Evolutionary conservation across 2,329 filamentous ascomycete species (phyloP).

Genomic region (Sarocladium oryzae): DNA sequence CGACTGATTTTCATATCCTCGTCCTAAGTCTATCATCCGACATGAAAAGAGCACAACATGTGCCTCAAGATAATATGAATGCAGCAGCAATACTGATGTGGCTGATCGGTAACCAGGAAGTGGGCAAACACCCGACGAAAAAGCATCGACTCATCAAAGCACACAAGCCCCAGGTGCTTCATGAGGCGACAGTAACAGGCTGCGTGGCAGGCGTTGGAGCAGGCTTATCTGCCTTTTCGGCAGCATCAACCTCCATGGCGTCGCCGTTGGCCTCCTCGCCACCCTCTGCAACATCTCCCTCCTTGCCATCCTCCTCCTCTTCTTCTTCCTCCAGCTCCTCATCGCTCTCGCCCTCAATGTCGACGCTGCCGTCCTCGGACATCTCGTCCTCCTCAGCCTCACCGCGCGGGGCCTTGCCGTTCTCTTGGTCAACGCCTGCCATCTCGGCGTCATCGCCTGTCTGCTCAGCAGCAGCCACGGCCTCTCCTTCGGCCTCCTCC

Average conservation of each 20-base stretch:
- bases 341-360: constrained; percentile 70
- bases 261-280: constrained; percentile 31
- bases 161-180: constrained; percentile 5
- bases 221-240: constrained; percentile 32
- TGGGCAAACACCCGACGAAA: not conserved
- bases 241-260: constrained; percentile 44
- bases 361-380: constrained; percentile 71
- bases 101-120: not conserved
- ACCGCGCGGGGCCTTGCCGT: constrained; percentile 27
- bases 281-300: constrained; percentile 28
- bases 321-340: constrained; percentile 66
- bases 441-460: constrained; percentile 67
- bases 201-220: constrained; percentile 23
- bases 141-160: not conserved
- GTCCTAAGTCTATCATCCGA: constrained; percentile 4
- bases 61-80: not conserved
- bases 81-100: not conserved
- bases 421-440: constrained; percentile 57
- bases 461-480: constrained; percentile 34
- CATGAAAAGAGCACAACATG: not conserved
- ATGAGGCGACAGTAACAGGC: constrained; percentile 30
- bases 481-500: constrained; percentile 47
- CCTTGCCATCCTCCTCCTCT: constrained; percentile 30
- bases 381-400: constrained; percentile 58
- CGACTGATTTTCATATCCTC: not conserved